Evolutionary conservation across 2,329 filamentous ascomycete species (phyloP).

Genomic region (Penicillium sp.): DNA sequence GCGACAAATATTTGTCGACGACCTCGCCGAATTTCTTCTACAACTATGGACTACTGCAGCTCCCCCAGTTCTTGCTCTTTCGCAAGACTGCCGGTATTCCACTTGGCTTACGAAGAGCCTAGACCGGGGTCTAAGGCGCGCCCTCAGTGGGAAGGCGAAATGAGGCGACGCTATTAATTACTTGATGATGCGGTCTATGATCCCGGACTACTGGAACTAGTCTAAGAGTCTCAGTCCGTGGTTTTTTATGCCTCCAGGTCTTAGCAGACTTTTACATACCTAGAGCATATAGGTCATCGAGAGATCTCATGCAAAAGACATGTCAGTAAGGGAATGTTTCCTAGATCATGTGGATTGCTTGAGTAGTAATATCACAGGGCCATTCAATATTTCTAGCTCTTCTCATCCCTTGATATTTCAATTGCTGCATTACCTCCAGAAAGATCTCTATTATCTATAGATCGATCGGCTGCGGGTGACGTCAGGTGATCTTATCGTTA

Average conservation of each 20-base stretch:
- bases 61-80: neutral
- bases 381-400: no score
- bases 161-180: conserved; percentile 16
- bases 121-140: conserved; percentile 13
- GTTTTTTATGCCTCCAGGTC: no score
- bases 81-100: conserved; percentile 2
- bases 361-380: no score
- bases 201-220: conserved; percentile 5
- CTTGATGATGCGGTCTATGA: conserved; percentile 20
- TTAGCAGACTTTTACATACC: no score
- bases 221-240: no score
- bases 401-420: neutral
- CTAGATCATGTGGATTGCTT: no score
- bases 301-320: no score
- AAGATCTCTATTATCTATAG: neutral
- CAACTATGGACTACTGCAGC: conserved; percentile 10
- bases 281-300: no score
- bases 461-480: conserved; percentile 4
- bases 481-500: conserved; percentile 25
- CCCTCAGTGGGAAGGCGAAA: conserved; percentile 11
- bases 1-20: conserved; percentile 1
- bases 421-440: neutral
- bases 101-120: conserved; percentile 12
- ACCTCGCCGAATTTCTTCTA: conserved; percentile 10
- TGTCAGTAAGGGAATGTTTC: no score